Conservation (phyloP, 2,329 filamentous ascomycete genomes). For the Coniochaeta prunicola region DNA sequence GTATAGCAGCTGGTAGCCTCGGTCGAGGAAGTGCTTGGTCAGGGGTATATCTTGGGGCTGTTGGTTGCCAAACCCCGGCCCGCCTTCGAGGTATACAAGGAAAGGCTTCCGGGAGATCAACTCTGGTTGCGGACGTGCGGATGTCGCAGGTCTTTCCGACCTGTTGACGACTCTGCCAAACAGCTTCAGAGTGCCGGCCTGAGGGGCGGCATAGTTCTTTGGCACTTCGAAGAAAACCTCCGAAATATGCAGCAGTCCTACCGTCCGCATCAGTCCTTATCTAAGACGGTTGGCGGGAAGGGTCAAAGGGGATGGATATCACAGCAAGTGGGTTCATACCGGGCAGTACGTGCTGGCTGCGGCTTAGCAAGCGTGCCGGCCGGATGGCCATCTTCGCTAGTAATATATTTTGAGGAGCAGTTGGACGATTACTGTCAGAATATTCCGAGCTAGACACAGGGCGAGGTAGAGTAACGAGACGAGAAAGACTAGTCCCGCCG, state of each 20-base stretch:
- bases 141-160: constrained; percentile 52
- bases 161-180: constrained; percentile 71
- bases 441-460: background rate
- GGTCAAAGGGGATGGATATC: background rate
- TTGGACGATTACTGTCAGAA: background rate
- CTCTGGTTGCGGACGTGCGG: constrained; percentile 25
- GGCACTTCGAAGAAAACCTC: constrained; percentile 87
- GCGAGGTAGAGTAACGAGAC: background rate
- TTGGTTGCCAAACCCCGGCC: constrained; percentile 71
- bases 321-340: background rate
- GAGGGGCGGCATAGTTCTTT: constrained; percentile 62
- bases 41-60: constrained; percentile 67
- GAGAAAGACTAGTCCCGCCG: background rate
- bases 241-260: constrained; percentile 67
- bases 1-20: constrained; percentile 77
- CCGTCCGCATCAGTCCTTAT: background rate
- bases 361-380: constrained; percentile 1
- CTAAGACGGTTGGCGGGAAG: too few species aligned
- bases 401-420: background rate
- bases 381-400: background rate
- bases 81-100: constrained; percentile 75
- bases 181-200: constrained; percentile 56
- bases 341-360: background rate
- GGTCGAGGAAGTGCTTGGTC: constrained; percentile 63
- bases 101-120: constrained; percentile 39